These are phyloP conservation scores for Berberis thunbergii DNA, from an alignment of 164 flowering plant species.

Conservation along the genomic window DNA sequence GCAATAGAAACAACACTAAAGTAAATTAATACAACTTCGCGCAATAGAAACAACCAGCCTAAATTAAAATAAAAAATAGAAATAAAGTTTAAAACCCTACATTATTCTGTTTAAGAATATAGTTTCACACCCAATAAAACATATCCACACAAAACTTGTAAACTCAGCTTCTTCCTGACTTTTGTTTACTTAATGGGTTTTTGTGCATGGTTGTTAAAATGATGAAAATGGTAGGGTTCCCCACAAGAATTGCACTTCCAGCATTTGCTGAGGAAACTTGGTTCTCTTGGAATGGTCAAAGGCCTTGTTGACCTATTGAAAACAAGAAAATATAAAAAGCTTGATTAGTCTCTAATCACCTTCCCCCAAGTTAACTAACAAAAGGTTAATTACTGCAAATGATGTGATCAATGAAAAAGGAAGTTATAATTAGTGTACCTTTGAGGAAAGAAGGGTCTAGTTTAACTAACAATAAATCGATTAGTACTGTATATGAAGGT, in stretches of 20 bases:
- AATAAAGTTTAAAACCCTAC: no score
- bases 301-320: slow-evolving; percentile 53
- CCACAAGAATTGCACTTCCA: slow-evolving; percentile 16
- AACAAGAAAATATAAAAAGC: no score
- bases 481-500: no score
- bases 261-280: slow-evolving; percentile 29
- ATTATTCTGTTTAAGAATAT: no score
- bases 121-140: no score
- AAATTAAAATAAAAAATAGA: no score
- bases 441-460: slow-evolving; percentile 66
- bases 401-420: background rate
- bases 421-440: slow-evolving; percentile 29
- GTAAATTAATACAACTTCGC: no score
- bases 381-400: background rate
- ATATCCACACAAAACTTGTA: no score
- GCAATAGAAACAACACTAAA: no score
- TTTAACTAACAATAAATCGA: no score
- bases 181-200: slow-evolving; percentile 10
- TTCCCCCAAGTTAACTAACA: background rate
- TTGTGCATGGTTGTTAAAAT: slow-evolving; percentile 4
- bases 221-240: slow-evolving; percentile 8
- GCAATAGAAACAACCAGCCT: no score
- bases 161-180: no score
- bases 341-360: background rate
- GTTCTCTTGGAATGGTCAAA: slow-evolving; percentile 62